Conservation (phyloP, 2,329 filamentous ascomycete species). For the Endoconidiophora polonica region DNA sequence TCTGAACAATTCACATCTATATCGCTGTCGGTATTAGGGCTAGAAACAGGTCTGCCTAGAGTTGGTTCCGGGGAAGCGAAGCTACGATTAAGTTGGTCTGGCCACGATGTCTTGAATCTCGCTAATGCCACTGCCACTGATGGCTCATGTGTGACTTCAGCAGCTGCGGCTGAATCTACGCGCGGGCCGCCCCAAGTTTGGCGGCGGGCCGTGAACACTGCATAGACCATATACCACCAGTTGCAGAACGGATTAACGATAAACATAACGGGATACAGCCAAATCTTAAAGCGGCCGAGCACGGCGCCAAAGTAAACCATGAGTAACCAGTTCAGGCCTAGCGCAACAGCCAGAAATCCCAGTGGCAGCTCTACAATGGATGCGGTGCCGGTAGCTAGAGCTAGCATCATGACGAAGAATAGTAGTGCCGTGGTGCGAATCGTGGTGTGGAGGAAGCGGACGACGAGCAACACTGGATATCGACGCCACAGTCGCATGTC, state of each 20-base stretch:
- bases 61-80: too few relatives aligned
- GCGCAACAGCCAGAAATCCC: conserved; percentile 81
- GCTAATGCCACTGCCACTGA: too few relatives aligned
- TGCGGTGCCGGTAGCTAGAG: conserved; percentile 70
- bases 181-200: conserved; percentile 90
- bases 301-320: conserved; percentile 93
- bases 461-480: conserved; percentile 71
- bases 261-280: conserved; percentile 93
- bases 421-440: conserved; percentile 86
- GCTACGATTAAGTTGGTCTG: too few relatives aligned
- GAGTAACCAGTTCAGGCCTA: conserved; percentile 83
- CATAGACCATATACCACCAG: conserved; percentile 96
- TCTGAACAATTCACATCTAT: too few relatives aligned
- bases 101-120: too few relatives aligned
- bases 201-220: conserved; percentile 85
- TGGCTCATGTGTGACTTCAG: too few relatives aligned
- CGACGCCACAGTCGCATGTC: conserved; percentile 81
- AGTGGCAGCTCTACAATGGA: conserved; percentile 65
- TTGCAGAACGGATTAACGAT: conserved; percentile 92
- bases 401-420: conserved; percentile 86
- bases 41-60: too few relatives aligned
- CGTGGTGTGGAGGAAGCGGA: conserved; percentile 90
- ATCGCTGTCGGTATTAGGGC: too few relatives aligned
- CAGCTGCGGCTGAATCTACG: conserved; percentile 71
- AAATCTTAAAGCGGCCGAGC: conserved; percentile 78